A percentile compares a stretch with the other conserved stretches of the same genome.
Evolutionary conservation across 2,329 filamentous ascomycete species (phyloP).

Genomic region (Cladorrhinum sp.): DNA sequence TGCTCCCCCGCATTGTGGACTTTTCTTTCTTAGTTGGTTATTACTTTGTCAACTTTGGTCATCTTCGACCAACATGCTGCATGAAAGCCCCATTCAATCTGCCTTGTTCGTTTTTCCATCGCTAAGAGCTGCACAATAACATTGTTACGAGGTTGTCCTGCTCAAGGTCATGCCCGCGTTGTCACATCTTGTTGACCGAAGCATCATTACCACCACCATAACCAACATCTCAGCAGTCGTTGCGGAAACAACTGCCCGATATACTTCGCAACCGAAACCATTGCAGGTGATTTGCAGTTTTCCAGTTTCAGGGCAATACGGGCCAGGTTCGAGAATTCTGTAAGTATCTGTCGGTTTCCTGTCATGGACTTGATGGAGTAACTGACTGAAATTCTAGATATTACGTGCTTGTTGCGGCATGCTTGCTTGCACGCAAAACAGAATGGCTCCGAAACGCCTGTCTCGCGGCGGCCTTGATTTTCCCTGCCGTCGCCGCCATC

Average conservation of each 20-base stretch:
- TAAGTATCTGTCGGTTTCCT: constrained; percentile 32
- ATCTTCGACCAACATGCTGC: background rate
- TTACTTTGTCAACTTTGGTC: background rate
- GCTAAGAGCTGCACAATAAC: background rate
- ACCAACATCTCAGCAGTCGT: background rate
- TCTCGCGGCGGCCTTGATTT: constrained; percentile 58
- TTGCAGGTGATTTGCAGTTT: constrained; percentile 54
- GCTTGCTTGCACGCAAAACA: constrained; percentile 58
- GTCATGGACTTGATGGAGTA: background rate
- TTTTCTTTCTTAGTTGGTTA: background rate
- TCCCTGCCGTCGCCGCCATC: constrained; percentile 62
- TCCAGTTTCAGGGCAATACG: constrained; percentile 57
- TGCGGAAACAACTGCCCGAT: background rate
- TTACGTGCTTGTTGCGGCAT: constrained; percentile 62
- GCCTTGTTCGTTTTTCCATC: background rate
- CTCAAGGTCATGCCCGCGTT: constrained; percentile 20
- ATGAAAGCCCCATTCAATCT: constrained; percentile 1
- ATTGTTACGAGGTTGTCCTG: background rate
- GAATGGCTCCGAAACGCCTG: constrained; percentile 63
- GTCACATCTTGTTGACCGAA: constrained; percentile 4
- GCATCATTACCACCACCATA: constrained; percentile 1
- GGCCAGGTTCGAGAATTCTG: constrained; percentile 51
- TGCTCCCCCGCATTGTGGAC: background rate
- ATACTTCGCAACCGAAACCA: background rate
- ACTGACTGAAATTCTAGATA: constrained; percentile 42